These are phyloP conservation scores for Asterochloris erici DNA, from an alignment of 139 green algal genomes.

Conservation along the genomic window DNA sequence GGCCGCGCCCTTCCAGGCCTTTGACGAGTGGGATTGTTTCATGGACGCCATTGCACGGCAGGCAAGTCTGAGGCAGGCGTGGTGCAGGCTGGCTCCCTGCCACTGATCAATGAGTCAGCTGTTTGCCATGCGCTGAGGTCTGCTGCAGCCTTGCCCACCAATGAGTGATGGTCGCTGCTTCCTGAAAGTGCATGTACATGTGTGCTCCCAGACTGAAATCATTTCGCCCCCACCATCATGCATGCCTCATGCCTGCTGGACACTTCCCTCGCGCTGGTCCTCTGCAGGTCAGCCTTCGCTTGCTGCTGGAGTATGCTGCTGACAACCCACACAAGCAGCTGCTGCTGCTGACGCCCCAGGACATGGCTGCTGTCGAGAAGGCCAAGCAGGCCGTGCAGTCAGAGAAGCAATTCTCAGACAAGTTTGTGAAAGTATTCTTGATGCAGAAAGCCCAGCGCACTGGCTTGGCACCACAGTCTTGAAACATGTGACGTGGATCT, in stretches of 20 bases:
- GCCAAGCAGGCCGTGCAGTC: slow-evolving; percentile 31
- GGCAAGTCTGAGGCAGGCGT: too few species aligned
- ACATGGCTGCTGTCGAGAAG: slow-evolving; percentile 39
- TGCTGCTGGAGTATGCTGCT: too few species aligned
- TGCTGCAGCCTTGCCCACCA: not conserved
- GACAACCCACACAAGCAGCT: not conserved
- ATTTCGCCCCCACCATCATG: not conserved
- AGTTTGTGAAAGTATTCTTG: too few species aligned
- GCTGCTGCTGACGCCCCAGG: slow-evolving; percentile 16
- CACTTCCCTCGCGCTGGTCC: too few species aligned
- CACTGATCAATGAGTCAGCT: not conserved
- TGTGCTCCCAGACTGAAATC: not conserved
- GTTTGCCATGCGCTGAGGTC: not conserved
- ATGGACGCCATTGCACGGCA: slow-evolving; percentile 46
- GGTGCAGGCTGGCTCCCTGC: slow-evolving; percentile 3
- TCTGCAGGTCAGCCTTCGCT: too few species aligned
- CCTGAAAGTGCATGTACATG: not conserved
- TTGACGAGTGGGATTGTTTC: slow-evolving; percentile 91
- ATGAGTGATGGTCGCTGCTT: not conserved
- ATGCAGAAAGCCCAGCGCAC: too few species aligned
- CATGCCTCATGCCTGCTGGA: too few species aligned
- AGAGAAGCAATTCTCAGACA: too few species aligned
- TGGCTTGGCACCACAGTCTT: too few species aligned
- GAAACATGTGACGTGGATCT: too few species aligned
- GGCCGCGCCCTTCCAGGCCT: slow-evolving; percentile 69